A percentile compares a stretch with the other conserved stretches of the same genome.
Conservation (phyloP, 495 filamentous ascomycete species). For the Penicillium bialowiezense region DNA sequence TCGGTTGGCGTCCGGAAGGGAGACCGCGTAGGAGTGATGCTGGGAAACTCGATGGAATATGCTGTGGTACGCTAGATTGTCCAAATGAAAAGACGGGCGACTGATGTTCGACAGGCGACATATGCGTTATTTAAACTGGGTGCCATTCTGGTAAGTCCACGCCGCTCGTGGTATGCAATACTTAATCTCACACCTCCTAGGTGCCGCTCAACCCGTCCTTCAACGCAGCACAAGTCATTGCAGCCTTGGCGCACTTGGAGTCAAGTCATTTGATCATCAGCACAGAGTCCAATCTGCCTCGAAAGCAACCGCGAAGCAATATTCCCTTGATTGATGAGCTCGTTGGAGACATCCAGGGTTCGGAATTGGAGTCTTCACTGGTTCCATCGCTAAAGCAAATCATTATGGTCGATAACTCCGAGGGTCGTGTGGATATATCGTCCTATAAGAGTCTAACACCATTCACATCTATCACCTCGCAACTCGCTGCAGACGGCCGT, state of each 20-base stretch:
- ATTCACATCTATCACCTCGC: constrained; percentile 46
- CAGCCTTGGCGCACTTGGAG: constrained; percentile 74
- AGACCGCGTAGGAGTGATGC: constrained; percentile 78
- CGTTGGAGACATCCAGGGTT: constrained; percentile 53
- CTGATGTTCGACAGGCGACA: constrained; percentile 45
- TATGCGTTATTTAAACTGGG: constrained; percentile 94
- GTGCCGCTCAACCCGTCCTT: constrained; percentile 92
- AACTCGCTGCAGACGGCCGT: constrained; percentile 48
- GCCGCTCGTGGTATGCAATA: neutral
- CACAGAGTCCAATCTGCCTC: constrained; percentile 79
- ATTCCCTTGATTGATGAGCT: constrained; percentile 63
- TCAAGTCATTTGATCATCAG: constrained; percentile 78
- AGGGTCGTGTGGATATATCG: constrained; percentile 50
- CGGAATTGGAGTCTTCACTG: constrained; percentile 56
- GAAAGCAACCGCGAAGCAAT: constrained; percentile 78
- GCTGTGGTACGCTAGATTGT: constrained; percentile 52
- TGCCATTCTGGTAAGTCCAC: constrained; percentile 67
- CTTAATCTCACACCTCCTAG: constrained; percentile 24
- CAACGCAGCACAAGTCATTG: constrained; percentile 71
- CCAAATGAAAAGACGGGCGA: too few species aligned
- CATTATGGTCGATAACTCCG: constrained; percentile 78
- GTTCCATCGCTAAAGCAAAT: constrained; percentile 70
- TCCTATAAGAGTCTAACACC: constrained; percentile 47
- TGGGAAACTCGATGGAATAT: constrained; percentile 84
- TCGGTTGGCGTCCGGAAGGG: constrained; percentile 78